Conservation (phyloP, 2,329 filamentous ascomycete genomes). For the Rhynchosporium agropyri region DNA sequence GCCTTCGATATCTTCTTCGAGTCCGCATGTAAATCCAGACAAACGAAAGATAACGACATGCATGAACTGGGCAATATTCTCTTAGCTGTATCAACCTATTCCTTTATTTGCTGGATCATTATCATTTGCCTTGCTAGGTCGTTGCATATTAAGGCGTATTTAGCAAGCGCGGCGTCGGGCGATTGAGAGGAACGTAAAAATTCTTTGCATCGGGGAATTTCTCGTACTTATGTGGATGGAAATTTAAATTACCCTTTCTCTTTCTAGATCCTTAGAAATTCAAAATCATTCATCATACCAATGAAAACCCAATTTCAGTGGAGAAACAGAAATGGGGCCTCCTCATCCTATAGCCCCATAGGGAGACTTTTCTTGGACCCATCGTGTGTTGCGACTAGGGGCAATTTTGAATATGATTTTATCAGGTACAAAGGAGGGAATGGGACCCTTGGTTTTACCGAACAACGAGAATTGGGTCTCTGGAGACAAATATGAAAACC, state of each 20-base stretch:
- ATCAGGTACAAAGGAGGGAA: too few relatives aligned
- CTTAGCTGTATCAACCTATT: neutral
- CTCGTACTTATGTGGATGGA: neutral
- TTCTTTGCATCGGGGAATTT: neutral
- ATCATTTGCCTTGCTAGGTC: neutral
- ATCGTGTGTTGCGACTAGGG: too few relatives aligned
- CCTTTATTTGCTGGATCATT: neutral
- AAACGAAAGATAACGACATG: neutral
- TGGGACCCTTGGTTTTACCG: too few relatives aligned
- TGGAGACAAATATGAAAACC: too few relatives aligned
- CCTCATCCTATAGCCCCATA: too few relatives aligned
- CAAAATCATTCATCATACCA: neutral
- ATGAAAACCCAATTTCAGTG: too few relatives aligned
- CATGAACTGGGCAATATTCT: neutral
- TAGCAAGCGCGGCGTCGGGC: neutral
- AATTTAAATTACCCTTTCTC: neutral
- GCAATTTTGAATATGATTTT: too few relatives aligned
- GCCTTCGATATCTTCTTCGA: slow-evolving; percentile 69
- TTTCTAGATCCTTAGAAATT: neutral
- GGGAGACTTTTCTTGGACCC: too few relatives aligned
- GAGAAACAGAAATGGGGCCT: too few relatives aligned
- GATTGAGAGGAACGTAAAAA: neutral
- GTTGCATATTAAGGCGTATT: neutral
- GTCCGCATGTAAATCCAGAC: slow-evolving; percentile 44
- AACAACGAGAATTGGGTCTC: too few relatives aligned